Conservation (phyloP, 2,329 filamentous ascomycete species). For the Aspergillus sergii region DNA sequence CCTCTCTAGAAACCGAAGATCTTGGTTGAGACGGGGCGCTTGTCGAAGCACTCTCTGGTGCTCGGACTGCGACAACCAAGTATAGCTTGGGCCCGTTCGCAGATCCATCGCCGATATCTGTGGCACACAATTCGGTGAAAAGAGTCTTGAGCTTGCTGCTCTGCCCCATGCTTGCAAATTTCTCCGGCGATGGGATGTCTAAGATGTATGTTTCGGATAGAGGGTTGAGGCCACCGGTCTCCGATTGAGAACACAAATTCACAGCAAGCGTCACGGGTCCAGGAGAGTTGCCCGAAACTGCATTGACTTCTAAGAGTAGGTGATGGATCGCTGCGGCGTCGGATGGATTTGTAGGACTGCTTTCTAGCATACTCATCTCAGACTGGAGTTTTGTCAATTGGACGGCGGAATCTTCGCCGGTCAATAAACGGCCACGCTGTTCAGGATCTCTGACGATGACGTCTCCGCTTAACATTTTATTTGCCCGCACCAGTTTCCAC, state of each 20-base stretch:
- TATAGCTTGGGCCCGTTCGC: conserved; percentile 72
- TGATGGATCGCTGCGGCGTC: conserved; percentile 75
- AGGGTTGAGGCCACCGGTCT: conserved; percentile 63
- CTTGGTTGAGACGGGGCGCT: conserved; percentile 27
- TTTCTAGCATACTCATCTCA: conserved; percentile 90
- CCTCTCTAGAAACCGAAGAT: conserved; percentile 39
- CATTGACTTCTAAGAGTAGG: conserved; percentile 82
- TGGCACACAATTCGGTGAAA: conserved; percentile 80
- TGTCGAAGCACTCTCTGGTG: conserved; percentile 52
- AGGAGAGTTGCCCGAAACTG: conserved; percentile 75
- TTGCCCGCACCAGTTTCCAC: conserved; percentile 91
- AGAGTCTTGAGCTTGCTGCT: conserved; percentile 76
- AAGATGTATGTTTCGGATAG: conserved; percentile 84
- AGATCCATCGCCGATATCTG: conserved; percentile 69
- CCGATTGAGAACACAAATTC: conserved; percentile 73
- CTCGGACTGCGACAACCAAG: conserved; percentile 78
- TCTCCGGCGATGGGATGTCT: conserved; percentile 73
- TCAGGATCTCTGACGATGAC: conserved; percentile 91
- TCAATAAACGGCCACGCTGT: conserved; percentile 81
- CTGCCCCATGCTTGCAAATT: conserved; percentile 65
- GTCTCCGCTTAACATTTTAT: conserved; percentile 90
- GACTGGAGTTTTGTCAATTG: conserved; percentile 90
- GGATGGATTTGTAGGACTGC: conserved; percentile 68
- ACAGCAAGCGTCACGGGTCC: conserved; percentile 76
- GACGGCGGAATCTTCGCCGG: conserved; percentile 89